A percentile compares a stretch with the other conserved stretches of the same genome.
Conservation (phyloP, 768 basidiomycete species). For the Mycena belliarum region DNA sequence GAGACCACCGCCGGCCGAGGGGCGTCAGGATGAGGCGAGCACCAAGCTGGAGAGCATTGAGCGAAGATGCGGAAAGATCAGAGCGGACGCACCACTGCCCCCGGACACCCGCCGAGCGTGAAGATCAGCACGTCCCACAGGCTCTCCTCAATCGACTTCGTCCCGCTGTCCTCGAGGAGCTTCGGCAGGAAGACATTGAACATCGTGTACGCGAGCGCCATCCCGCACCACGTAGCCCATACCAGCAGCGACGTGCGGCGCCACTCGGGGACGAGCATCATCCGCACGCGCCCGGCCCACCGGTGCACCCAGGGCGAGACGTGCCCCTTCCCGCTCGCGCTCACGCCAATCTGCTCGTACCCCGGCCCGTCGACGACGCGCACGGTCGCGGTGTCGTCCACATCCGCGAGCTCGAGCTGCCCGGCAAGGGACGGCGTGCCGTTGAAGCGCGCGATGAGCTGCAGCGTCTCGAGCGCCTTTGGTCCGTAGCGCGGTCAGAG, state of each 20-base stretch:
- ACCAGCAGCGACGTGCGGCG: slow-evolving; percentile 72
- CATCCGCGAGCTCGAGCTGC: slow-evolving; percentile 69
- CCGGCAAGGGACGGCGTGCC: slow-evolving; percentile 64
- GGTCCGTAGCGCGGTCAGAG: too few relatives aligned
- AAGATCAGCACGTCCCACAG: slow-evolving; percentile 89
- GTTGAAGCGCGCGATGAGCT: slow-evolving; percentile 86
- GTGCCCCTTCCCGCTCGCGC: slow-evolving; percentile 1
- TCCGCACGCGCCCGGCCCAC: slow-evolving; percentile 66
- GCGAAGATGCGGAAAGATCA: too few relatives aligned
- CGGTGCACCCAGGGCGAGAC: slow-evolving; percentile 16
- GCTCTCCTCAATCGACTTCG: slow-evolving; percentile 58
- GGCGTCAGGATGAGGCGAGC: slow-evolving; percentile 76
- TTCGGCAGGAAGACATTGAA: slow-evolving; percentile 93
- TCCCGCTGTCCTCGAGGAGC: slow-evolving; percentile 56
- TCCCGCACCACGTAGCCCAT: slow-evolving; percentile 69
- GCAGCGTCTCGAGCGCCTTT: slow-evolving; percentile 82
- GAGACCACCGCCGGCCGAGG: slow-evolving; percentile 69
- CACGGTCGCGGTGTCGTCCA: slow-evolving; percentile 34
- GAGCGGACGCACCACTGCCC: slow-evolving; percentile 71
- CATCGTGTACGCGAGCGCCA: slow-evolving; percentile 64
- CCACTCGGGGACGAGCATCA: slow-evolving; percentile 80
- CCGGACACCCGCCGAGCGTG: slow-evolving; percentile 82
- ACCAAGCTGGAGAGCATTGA: slow-evolving; percentile 60
- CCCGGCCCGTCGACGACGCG: neutral
- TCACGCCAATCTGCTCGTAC: slow-evolving; percentile 14